A percentile compares a stretch with the other conserved stretches of the same genome.
phyloP scores from a whole-genome alignment of 2,329 filamentous ascomycete genomes.

The Trichoderma brevicompactum region DNA sequence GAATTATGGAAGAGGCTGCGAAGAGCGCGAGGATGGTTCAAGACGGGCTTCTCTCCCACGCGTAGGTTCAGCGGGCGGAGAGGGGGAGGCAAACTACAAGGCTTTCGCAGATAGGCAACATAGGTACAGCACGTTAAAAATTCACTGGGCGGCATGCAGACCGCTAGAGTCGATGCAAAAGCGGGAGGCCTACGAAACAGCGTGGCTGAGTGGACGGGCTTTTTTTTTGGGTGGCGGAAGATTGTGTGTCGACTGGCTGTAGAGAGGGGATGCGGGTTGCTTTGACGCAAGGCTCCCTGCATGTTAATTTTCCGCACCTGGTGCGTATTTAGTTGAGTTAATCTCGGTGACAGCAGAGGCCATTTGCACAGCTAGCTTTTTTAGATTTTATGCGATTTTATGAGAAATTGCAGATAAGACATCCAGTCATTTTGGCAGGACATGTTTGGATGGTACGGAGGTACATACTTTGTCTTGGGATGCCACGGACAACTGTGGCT shows the following conservation, averaged over 20 bases:
- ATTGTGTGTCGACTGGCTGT: no score
- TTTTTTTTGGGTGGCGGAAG: background rate
- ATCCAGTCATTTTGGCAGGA: no score
- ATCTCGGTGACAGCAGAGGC: no score
- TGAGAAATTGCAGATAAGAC: no score
- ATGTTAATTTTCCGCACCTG: no score
- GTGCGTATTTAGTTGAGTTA: no score
- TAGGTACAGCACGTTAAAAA: background rate
- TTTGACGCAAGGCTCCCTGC: no score
- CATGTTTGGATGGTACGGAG: no score
- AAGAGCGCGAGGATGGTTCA: background rate
- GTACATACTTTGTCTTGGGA: no score
- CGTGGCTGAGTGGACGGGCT: background rate
- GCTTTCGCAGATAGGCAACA: background rate
- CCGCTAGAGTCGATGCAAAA: background rate
- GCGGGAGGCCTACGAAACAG: slow-evolving; percentile 16
- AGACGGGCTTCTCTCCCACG: no score
- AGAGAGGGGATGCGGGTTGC: background rate
- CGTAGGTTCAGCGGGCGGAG: background rate
- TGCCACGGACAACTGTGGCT: background rate
- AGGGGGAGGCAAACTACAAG: background rate
- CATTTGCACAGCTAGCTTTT: no score
- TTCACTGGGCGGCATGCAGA: background rate
- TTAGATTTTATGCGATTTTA: no score
- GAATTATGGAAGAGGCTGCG: background rate